Evolutionary conservation across 2,329 filamentous ascomycete species (phyloP), one percentile per base, ranked within the genome.

Genomic region (Colletotrichum cuscutae): DNA sequence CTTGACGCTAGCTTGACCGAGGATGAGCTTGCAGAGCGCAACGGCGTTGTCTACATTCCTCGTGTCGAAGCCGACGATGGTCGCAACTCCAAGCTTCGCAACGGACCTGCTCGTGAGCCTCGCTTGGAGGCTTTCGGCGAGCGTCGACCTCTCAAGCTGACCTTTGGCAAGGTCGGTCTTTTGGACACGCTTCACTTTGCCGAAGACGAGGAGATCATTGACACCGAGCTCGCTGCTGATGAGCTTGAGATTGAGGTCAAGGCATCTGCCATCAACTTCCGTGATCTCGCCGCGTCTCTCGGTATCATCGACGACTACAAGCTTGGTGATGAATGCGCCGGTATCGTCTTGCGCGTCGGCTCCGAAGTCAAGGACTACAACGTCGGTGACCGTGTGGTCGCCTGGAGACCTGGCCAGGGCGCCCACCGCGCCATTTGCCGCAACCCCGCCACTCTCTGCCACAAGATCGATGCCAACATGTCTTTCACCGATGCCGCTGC

Each of bases 191-290:
- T 82, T 6, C 61, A 72, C 26, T 82, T 81, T 66, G 71, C 24
- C 13, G 76, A 78, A 13, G 80, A 82, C 53, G 73, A 75, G 19
- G 60, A 74, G 7, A 68, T 75, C 37, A 63, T 70, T 28, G 62
- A 76, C 42, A 65, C 73, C 13, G 53, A 62, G 1, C 74, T 80
- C 13, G 28, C 37, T 5, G 61, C 57, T 11, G 73, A 78, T 46
- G 75, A 79, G 28, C 66, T 84, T n/a, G 79, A 83, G 68, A 76
- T 84, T 4, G 74, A 81, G 32, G 63, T 77, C 2, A 76, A 77
- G 68, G 80, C 81, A 1, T 75, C 75, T 5, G 81, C 80, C 22
- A 64, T 84, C n/a, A 83, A 83, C 61, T 82, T 82, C 69, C 73
- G 75, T 12, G 84, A 85, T 71, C 75, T 83, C 8, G 75, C 82